These are phyloP conservation scores for Umbelopsis sp. DNA, from an alignment of 371 early-diverging fungal genomes.

Conservation along the genomic window DNA sequence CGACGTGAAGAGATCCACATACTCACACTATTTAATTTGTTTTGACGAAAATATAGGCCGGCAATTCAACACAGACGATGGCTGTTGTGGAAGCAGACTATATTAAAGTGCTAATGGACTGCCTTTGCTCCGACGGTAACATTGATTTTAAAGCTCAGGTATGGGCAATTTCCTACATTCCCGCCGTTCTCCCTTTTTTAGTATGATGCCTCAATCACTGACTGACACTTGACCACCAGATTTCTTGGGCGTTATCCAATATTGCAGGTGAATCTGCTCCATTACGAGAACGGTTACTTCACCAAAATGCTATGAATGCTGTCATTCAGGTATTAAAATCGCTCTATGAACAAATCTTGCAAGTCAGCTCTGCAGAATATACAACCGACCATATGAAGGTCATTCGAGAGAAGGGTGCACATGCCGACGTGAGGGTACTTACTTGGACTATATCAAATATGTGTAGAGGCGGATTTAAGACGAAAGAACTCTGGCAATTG, in stretches of 20 bases:
- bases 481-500: conserved; percentile 36
- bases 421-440: conserved; percentile 40
- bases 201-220: not conserved
- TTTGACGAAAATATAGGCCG: conserved; percentile 44
- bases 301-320: conserved; percentile 21
- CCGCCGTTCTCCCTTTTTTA: not conserved
- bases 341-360: conserved; percentile 19
- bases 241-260: conserved; percentile 54
- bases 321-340: conserved; percentile 24
- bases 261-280: conserved; percentile 49
- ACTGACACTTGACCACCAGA: not conserved
- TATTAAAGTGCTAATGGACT: conserved; percentile 38
- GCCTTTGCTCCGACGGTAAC: conserved; percentile 22
- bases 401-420: conserved; percentile 29
- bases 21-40: not conserved
- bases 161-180: not conserved
- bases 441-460: conserved; percentile 52
- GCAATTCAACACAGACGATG: conserved; percentile 54
- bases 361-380: conserved; percentile 24
- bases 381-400: not conserved
- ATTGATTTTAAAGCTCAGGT: conserved; percentile 48
- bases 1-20: not conserved
- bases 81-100: conserved; percentile 49
- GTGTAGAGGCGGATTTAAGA: conserved; percentile 49
- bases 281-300: conserved; percentile 40